Evolutionary conservation across 192 early-diverging fungal species (phyloP), one percentile per base, ranked within the genome.

Genomic region (Gryganskiella cystojenkinii): DNA sequence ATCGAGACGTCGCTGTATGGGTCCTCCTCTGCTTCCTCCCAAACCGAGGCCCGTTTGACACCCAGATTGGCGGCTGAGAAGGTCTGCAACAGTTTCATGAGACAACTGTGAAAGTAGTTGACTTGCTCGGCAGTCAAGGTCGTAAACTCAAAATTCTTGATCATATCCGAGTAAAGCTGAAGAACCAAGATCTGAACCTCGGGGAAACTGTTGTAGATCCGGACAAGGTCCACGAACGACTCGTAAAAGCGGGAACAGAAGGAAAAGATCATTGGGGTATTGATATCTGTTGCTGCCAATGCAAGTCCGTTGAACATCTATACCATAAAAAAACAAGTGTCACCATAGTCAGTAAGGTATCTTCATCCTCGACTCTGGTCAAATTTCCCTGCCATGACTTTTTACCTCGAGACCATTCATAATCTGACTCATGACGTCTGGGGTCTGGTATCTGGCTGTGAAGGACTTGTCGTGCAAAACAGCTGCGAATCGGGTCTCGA

Each of bases 261-360:
- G 10, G 59, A 40, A 64, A 86, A 92, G 46, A 93, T 87, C 35
- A 81, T 82, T 9, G 58, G 71, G 19, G 89, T 88, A 50, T 91
- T 95, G 40, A 71, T 80, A 56, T 85, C 84, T 43, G 92, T 85
- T 28, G 84, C 79, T 0, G 91, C 88, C 15, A 91, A 61, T n/a
- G 90, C 92, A 3, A 95, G 71, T 27, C 93, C 93, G 64, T 89
- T 88, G 76, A 90, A 93, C 90, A 95, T 85, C 84, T 94, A 75
- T 19, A 49, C 14, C 15, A n/a, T 27, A 35, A 49, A 17, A 11
- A 0, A 68, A n/a, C 19, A 43, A 62, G 64, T n/a, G n/a, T n/a
- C n/a, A n/a, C n/a, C n/a, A n/a, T n/a, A n/a, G n/a, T n/a, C n/a
- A n/a, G n/a, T n/a, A n/a, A n/a, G n/a, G n/a, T n/a, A n/a, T n/a